A percentile compares a stretch with the other conserved stretches of the same genome.
Evolutionary conservation across 2,329 filamentous ascomycete genomes (phyloP).

Genomic region (Anthostomella pinea): DNA sequence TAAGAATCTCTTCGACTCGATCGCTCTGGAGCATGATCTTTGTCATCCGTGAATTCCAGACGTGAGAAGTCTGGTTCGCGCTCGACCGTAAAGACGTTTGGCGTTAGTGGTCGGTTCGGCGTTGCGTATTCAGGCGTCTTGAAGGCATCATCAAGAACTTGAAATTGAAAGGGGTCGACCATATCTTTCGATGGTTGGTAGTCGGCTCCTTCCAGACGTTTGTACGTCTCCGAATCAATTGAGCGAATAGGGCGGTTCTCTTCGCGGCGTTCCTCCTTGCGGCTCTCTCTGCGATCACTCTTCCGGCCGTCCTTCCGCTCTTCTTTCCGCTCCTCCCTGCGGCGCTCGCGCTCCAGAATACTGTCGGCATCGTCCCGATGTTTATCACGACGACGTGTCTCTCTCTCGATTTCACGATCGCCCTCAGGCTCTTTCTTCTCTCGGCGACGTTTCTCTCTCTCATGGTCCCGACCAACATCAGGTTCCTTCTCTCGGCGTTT

Average conservation of each 20-base stretch:
- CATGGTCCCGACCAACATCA: conserved; percentile 15
- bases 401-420: conserved; percentile 19
- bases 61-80: conserved; percentile 49
- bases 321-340: conserved; percentile 11
- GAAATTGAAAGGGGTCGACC: conserved; percentile 59
- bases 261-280: conserved; percentile 16
- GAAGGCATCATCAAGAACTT: conserved; percentile 53
- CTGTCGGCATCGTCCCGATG: conserved; percentile 29
- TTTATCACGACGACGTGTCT: conserved; percentile 23
- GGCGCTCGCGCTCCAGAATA: conserved; percentile 25
- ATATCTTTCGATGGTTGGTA: conserved; percentile 28
- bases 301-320: conserved; percentile 15
- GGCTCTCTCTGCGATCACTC: conserved; percentile 30
- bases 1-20: conserved; percentile 50
- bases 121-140: conserved; percentile 40
- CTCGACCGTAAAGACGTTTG: conserved; percentile 51
- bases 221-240: conserved; percentile 25
- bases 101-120: conserved; percentile 44
- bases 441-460: conserved; percentile 19
- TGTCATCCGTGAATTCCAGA: conserved; percentile 23
- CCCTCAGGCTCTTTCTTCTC: conserved; percentile 18
- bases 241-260: conserved; percentile 17
- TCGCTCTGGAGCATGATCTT: conserved; percentile 34
- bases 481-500: conserved; percentile 23
- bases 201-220: conserved; percentile 24